Evolutionary conservation across 1,284 basidiomycete species (phyloP), one percentile per base, ranked within the genome.

Genomic region (Naganishia sp.): DNA sequence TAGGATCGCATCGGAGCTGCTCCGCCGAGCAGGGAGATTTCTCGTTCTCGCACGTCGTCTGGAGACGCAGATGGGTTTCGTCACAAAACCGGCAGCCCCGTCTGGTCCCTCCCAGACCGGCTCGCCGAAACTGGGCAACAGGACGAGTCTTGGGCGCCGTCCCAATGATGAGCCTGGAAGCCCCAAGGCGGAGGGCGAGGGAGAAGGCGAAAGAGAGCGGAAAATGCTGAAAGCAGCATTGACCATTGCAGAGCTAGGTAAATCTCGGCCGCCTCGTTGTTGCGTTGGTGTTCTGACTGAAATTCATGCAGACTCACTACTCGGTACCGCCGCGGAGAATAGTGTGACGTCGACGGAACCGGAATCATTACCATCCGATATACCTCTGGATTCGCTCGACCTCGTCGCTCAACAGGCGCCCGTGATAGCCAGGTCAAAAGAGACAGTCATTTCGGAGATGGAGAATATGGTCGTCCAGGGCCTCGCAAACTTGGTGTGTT

Each of bases 211-310:
- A 70, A 89, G 87, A 69, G 92, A 94, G 73, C 83, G 91, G 6
- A 86, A 86, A 13, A 87, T 95, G 71, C 88, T 92, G 3, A 94
- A 94, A 77, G 92, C 94, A 1, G 93, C 93, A 10, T 80, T 96
- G 70, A 93, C 87, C 47, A 87, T 95, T 5, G 90, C 93, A 1
- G 93, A 97, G 77, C 82, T 96, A 45, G 85, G 92, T 92, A 68
- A 55, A 56, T 55, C 5, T 6, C 4, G 2, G 17, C 43, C 42
- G 2, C 54, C 31, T 13, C 10, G 5, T 28, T 6, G 23, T 41
- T 23, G 39, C 11, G 17, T 5, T 54, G 17, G 28, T 11, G 21
- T 23, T 43, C 25, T 13, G 47, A 51, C 0, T 42, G 41, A 7
- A 7, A 56, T 65, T 13, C 10, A 10, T 39, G 35, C 7, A 49